Base-by-base conservation (phyloP, 176 grass and related monocot genomes). In the Aegilops umbellulata region DNA sequence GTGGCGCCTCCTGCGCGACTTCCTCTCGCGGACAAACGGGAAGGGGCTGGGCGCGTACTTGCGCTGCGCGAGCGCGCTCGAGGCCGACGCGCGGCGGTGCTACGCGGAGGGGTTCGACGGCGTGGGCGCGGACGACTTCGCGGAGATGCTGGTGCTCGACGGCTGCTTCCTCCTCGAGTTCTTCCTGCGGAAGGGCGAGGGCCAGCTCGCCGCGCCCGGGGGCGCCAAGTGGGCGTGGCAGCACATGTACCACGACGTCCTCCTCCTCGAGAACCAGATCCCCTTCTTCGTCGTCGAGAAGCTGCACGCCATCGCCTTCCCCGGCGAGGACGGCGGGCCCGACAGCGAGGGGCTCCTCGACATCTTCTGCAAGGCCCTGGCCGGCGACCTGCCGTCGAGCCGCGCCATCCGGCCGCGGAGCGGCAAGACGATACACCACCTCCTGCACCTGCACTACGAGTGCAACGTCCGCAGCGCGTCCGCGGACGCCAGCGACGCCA, bases 141-240 rank as follows among this genome's bases (percentile, higher is more conserved):
- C 58, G 24, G 86, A 92, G 90, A 57, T 88, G 86, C 71, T 92
- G 64, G 90, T 89, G 42, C 79, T 92, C 10, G 90, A 92, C 79
- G 90, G 86, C 27, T 92, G 83, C 73, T 86, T 92, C 83, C 72
- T 92, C 3, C 86, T 92, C 42, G 86, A 92, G 73, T 88, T 92
- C 55, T 85, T 92, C 79, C 55, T 92, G 15, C 41, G 26, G 34
- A 92, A 89, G 58, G 4, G 83, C 65, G 90, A 92, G 79, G 83
- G 79, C 1, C 72, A 85, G 66, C 86, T 91, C 22, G 90, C 79
- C 1, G 78, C 86, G 36, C 89, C 89, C 5, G 70, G 89, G 1
- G 85, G 81, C n/a, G 69, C 85, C 67, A 88, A 88, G 46, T 91
- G 89, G 89, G 85, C 89, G 81, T 91, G 85, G 89, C 81, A 77